Conservation (phyloP, 768 basidiomycete genomes). For the Rhodotorula taiwanensis region DNA sequence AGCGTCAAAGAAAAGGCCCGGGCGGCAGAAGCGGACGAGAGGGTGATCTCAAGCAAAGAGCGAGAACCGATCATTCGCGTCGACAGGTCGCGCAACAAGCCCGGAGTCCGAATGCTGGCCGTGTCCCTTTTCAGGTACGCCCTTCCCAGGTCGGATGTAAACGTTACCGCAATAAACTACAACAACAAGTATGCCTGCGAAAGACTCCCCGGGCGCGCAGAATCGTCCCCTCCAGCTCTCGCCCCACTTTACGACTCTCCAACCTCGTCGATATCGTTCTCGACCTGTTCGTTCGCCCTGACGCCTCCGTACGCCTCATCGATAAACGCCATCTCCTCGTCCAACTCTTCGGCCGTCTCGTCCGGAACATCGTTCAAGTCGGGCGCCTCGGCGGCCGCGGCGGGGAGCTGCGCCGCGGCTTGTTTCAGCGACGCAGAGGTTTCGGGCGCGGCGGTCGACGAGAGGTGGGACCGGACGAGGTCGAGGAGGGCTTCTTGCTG, state of each 20-base stretch:
- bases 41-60: no score
- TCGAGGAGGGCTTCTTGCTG: constrained; percentile 47
- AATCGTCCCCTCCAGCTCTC: no score
- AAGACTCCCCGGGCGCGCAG: no score
- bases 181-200: constrained; percentile 7
- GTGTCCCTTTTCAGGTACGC: no score
- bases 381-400: constrained; percentile 39
- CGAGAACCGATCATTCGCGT: no score
- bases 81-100: no score
- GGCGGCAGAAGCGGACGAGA: no score
- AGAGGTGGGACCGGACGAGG: constrained; percentile 27
- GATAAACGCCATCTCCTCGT: constrained; percentile 12
- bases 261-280: constrained; percentile 25
- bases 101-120: no score
- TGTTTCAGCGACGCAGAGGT: constrained; percentile 25
- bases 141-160: no score
- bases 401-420: constrained; percentile 41
- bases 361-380: constrained; percentile 34
- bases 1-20: no score
- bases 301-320: background rate
- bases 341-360: constrained; percentile 11
- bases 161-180: constrained; percentile 11
- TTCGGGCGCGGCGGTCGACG: constrained; percentile 16
- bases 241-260: background rate
- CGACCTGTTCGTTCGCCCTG: constrained; percentile 13